Base-by-base conservation (phyloP, 2,329 filamentous ascomycete genomes). In the Dactylellina haptotyla region DNA sequence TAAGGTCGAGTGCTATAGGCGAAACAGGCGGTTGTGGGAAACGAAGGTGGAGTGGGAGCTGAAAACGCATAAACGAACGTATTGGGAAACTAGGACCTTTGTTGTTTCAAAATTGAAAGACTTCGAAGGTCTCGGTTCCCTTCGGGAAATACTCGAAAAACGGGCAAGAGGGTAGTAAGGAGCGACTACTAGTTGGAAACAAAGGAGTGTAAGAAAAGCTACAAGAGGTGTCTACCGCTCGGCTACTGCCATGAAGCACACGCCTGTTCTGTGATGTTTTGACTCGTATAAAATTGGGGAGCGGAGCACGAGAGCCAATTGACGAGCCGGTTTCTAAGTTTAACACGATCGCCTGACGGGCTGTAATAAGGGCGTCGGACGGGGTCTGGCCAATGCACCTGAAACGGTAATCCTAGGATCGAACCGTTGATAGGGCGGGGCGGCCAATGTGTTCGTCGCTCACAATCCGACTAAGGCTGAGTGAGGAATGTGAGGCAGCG, bases 101-200 rank as follows among this genome's bases (percentile, higher is more conserved):
- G 56, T 18, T 66, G 61, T 61, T 73, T 66, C 54, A 59, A 73
- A 67, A 45, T 46, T 51, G 45, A 59, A 41, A 54, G 43, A 9
- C 45, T 53, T 61, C 41, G 28, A 59, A 46, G 25, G 69, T 73
- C 64, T 65, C 69, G 61, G 58, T 45, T 57, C 34, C 57, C 32
- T 48, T 61, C 54, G 69, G 28, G 45, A 61, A 57, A 9, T 23
- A 20, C 45, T 50, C n/a, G 53, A 43, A 37, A 72, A 64, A 56
- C 26, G 51, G 53, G 51, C 58, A 58, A 58, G 53, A 64, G 62
- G 37, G 53, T 16, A 45, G 48, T 45, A 67, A 69, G 9, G 64
- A 66, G 46, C 62, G 69, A 57, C 69, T 25, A 66, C 25, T 66
- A 73, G 69, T 66, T 73, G 61, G 69, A 73, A 73, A 64, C 34